These are phyloP conservation scores for Suhomyces kunorum DNA, from an alignment of 1,139 yeast genomes.

Conservation along the genomic window DNA sequence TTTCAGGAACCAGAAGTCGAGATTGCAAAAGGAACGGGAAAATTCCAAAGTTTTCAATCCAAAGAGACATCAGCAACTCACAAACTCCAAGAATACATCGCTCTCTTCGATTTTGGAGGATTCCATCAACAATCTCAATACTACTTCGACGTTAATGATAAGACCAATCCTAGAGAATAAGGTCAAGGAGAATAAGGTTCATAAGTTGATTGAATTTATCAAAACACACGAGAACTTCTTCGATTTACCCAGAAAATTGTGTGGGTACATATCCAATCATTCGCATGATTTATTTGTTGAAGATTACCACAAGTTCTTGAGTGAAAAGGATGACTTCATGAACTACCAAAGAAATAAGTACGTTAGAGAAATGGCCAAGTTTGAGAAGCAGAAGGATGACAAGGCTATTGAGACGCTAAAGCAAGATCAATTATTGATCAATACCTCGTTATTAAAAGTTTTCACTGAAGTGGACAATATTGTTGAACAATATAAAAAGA, in stretches of 20 bases:
- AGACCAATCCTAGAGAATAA: conserved; percentile 75
- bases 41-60: conserved; percentile 44
- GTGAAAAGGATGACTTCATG: conserved; percentile 25
- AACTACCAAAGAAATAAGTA: conserved; percentile 20
- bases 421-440: conserved; percentile 36
- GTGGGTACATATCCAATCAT: conserved; percentile 52
- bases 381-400: conserved; percentile 20
- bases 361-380: conserved; percentile 16
- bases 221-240: conserved; percentile 64
- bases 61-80: conserved; percentile 24
- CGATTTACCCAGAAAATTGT: conserved; percentile 67
- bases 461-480: conserved; percentile 70
- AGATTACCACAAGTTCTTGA: conserved; percentile 63
- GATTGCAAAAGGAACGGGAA: conserved; percentile 40
- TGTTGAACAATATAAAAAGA: conserved; percentile 62
- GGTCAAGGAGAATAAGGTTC: conserved; percentile 58
- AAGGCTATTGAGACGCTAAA: conserved; percentile 20
- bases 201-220: conserved; percentile 61
- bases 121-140: conserved; percentile 49
- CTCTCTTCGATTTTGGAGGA: conserved; percentile 42
- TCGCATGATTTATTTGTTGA: conserved; percentile 73
- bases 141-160: conserved; percentile 65
- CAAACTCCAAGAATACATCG: conserved; percentile 26
- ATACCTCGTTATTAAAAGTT: conserved; percentile 37
- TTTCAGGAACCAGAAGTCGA: conserved; percentile 39